These are phyloP conservation scores for Betula pendula DNA, from an alignment of 306 rosid genomes.

Conservation along the genomic window DNA sequence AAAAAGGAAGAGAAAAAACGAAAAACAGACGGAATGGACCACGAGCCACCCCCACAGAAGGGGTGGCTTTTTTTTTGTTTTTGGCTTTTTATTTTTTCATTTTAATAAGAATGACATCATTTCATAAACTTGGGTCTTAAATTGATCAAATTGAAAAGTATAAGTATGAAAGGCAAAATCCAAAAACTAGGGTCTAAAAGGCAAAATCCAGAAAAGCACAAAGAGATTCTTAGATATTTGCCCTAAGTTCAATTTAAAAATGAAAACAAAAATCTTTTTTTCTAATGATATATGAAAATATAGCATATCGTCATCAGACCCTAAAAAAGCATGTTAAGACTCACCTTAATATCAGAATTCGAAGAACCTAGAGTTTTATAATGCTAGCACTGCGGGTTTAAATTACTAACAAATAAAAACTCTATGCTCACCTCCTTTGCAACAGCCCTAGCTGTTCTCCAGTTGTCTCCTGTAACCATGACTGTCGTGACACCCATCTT, in stretches of 20 bases:
- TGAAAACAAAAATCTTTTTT: background rate
- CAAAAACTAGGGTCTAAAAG: no score
- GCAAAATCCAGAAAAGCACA: no score
- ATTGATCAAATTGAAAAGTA: no score
- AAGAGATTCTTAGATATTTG: background rate
- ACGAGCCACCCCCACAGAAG: no score
- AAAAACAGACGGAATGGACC: no score
- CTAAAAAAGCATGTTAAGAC: slow-evolving; percentile 1
- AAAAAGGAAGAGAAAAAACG: no score
- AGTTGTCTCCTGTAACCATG: slow-evolving; percentile 98
- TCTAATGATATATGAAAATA: background rate
- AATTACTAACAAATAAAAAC: slow-evolving; percentile 20
- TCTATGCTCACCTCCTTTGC: slow-evolving; percentile 77
- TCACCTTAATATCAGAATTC: slow-evolving; percentile 21
- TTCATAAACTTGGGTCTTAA: no score
- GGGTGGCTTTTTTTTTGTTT: no score
- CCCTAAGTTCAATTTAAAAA: background rate
- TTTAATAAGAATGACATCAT: no score
- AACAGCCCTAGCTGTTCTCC: slow-evolving; percentile 91
- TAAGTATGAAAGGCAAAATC: no score
- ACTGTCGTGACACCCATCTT: slow-evolving; percentile 89
- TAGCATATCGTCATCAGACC: background rate
- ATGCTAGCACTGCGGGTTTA: slow-evolving; percentile 1
- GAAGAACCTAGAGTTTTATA: background rate
- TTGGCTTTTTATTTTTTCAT: no score